Base-by-base conservation (phyloP, 352 stramenopile genomes). In the Globisporangium polare region DNA sequence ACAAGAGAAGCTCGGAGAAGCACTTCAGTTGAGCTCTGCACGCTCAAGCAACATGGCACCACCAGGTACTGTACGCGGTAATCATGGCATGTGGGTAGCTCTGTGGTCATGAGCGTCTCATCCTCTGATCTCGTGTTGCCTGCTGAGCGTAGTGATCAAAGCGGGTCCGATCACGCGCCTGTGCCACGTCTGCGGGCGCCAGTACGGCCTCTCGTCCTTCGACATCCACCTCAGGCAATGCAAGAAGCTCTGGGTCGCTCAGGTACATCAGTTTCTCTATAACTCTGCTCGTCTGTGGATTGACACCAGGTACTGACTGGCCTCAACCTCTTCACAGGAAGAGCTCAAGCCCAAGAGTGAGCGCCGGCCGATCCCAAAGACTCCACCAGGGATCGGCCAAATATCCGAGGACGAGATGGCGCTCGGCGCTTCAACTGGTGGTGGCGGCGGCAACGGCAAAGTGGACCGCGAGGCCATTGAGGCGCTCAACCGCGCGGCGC, bases 161-260 rank as follows among this genome's bases (percentile, higher is more conserved):
- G 9, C 69, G 37, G 77, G 78, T 0, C 83, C 83, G 22, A 67
- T 90, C 51, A 90, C 83, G 7, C 81, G 82, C n/a, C 66, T 91
- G 26, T 93, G 84, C 56, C 82, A 93, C 54, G 84, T 93, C 1
- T 93, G 84, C 42, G 84, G 84, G 3, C 77, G 84, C 0, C 82
- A 93, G 42, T 93, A 93, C 53, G 84, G 82, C 0, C 68, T 90
- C 24, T 90, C 82, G 13, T 92, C 84, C 15, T 92, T 92, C 58
- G 82, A 93, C 9, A 93, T 93, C 56, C 84, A 93, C 52, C 64
- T 93, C 39, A 91, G 90, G 67, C 84, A 93, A 46, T 93, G 84
- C 74, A 93, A 93, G 64, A 89, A 91, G 50, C 63, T 93, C 2
- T 93, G 82, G 69, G 67, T 90, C 43, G 68, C 82, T 7, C 78